Conservation (phyloP, 2,329 filamentous ascomycete species). For the Hypomyces perniciosus region DNA sequence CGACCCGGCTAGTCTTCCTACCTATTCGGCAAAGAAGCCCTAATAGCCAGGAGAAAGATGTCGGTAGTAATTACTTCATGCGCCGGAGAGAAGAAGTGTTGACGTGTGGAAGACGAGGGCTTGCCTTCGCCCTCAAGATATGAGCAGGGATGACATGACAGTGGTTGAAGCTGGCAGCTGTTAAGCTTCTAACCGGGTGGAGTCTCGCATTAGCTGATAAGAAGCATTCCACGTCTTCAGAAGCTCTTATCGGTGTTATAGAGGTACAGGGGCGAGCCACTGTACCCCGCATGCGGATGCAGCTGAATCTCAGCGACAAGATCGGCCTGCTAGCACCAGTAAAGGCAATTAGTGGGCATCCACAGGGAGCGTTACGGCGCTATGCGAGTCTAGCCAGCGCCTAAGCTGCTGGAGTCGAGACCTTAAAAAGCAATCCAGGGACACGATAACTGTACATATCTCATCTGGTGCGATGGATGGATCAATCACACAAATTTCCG, state of each 20-base stretch:
- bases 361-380: background rate
- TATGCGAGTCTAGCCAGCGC: background rate
- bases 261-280: slow-evolving; percentile 3
- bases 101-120: too few species aligned
- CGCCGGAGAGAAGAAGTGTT: too few species aligned
- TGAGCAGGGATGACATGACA: background rate
- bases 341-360: background rate
- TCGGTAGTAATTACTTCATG: too few species aligned
- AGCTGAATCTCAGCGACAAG: background rate
- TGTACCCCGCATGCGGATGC: slow-evolving; percentile 12
- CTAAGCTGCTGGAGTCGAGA: background rate
- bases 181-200: background rate
- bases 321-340: background rate
- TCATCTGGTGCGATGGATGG: too few species aligned
- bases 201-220: slow-evolving; percentile 12
- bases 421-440: background rate
- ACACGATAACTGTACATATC: too few species aligned
- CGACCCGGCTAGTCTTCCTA: too few species aligned
- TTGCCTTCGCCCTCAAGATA: background rate
- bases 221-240: background rate
- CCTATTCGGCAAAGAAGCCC: too few species aligned
- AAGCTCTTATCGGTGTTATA: slow-evolving; percentile 9
- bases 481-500: too few species aligned
- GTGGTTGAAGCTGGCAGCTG: too few species aligned
- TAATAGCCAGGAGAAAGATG: too few species aligned